A percentile compares a stretch with the other conserved stretches of the same genome.
Conservation (phyloP, 1,139 yeast species). For the Kurtzmaniella quercitrusa region DNA sequence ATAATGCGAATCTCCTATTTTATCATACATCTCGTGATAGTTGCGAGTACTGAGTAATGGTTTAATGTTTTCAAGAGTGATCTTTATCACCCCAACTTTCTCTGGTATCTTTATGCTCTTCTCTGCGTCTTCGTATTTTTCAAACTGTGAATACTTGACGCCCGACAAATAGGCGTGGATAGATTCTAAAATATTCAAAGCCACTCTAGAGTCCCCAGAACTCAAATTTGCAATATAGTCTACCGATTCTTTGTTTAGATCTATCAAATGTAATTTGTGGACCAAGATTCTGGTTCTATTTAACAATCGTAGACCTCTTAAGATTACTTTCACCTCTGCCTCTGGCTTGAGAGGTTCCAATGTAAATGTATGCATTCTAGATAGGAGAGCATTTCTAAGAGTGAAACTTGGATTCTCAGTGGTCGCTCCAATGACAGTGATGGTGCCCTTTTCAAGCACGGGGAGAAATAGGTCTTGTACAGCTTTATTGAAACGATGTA, state of each 20-base stretch:
- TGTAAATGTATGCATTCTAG: constrained; percentile 84
- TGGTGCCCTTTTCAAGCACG: constrained; percentile 63
- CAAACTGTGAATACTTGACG: constrained; percentile 18
- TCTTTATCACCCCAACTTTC: constrained; percentile 25
- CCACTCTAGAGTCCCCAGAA: constrained; percentile 86
- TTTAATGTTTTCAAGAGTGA: constrained; percentile 32
- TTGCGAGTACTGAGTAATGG: constrained; percentile 33
- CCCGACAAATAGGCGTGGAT: constrained; percentile 41
- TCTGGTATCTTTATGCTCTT: constrained; percentile 14
- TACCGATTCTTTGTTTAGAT: constrained; percentile 53
- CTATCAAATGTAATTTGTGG: constrained; percentile 40
- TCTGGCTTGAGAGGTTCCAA: constrained; percentile 56
- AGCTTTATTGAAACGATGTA: constrained; percentile 83
- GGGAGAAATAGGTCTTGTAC: constrained; percentile 86
- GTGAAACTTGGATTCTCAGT: constrained; percentile 96
- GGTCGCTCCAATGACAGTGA: constrained; percentile 85
- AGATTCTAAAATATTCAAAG: constrained; percentile 67
- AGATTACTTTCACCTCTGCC: constrained; percentile 57
- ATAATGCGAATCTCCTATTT: constrained; percentile 87
- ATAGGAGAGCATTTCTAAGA: constrained; percentile 78
- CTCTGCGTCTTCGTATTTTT: constrained; percentile 15
- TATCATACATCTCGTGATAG: constrained; percentile 69
- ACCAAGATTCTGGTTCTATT: constrained; percentile 52
- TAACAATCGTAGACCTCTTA: constrained; percentile 57
- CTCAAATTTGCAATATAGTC: constrained; percentile 73